These are phyloP conservation scores for Poa annua DNA, from an alignment of 176 grass and related monocot species.

Conservation along the genomic window DNA sequence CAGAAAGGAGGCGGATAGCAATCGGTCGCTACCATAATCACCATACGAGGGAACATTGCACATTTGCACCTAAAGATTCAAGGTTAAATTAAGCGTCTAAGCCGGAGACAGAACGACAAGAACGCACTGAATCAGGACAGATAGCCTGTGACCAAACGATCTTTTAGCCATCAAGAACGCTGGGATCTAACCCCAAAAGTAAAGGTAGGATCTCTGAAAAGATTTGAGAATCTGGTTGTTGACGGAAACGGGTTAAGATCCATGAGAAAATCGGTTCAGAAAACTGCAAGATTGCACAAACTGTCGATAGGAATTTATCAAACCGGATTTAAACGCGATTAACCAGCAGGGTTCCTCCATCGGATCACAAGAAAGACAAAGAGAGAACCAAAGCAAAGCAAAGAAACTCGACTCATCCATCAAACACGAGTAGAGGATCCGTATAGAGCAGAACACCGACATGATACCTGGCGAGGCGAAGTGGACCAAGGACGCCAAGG, in stretches of 20 bases:
- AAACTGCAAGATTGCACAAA: not conserved
- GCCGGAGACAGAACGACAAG: not conserved
- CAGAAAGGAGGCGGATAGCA: not conserved
- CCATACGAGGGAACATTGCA: too few species aligned
- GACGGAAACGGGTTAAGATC: not conserved
- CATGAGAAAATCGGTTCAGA: not conserved
- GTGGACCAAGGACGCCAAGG: slow-evolving; percentile 36
- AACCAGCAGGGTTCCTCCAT: not conserved
- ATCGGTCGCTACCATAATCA: too few species aligned
- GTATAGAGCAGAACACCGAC: not conserved
- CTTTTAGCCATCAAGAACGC: not conserved
- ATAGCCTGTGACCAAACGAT: not conserved
- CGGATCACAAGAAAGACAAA: not conserved
- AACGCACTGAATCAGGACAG: not conserved
- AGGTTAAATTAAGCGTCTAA: not conserved
- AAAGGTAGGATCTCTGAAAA: not conserved
- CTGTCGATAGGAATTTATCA: not conserved
- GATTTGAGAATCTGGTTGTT: not conserved
- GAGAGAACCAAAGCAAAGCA: not conserved
- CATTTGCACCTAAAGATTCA: not conserved
- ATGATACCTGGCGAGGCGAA: slow-evolving; percentile 51
- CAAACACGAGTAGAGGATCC: not conserved
- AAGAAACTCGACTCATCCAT: slow-evolving; percentile 1
- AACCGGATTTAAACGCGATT: not conserved
- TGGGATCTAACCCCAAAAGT: not conserved